phyloP scores from a whole-genome alignment of 495 filamentous ascomycete species.

The Antarctomyces pellizariae region DNA sequence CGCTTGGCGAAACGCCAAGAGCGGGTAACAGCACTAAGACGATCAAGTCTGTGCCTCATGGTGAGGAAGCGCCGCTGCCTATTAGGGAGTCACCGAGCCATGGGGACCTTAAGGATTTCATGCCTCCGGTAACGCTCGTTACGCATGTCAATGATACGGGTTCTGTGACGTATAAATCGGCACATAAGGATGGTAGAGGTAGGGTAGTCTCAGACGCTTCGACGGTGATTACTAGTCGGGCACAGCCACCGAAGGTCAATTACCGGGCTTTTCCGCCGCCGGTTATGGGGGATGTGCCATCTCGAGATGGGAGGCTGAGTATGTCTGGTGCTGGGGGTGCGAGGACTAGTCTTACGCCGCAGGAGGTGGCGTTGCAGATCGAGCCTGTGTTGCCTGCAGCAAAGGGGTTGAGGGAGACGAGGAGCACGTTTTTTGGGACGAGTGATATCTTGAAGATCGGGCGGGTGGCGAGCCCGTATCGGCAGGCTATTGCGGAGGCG shows the following conservation, averaged over 20 bases:
- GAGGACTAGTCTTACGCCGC: conserved; percentile 7
- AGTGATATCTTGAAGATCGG: conserved; percentile 2
- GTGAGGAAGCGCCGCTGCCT: too few species aligned
- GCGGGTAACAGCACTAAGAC: not conserved
- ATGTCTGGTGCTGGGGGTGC: conserved; percentile 2
- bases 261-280: too few species aligned
- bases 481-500: conserved; percentile 22
- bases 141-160: too few species aligned
- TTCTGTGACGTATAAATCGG: too few species aligned
- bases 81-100: too few species aligned
- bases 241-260: too few species aligned
- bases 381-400: conserved; percentile 5
- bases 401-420: conserved; percentile 12
- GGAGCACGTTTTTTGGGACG: conserved; percentile 10
- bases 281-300: too few species aligned
- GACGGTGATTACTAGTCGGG: too few species aligned
- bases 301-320: conserved; percentile 1
- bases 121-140: too few species aligned
- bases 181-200: too few species aligned
- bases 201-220: too few species aligned
- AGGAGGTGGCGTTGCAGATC: conserved; percentile 11
- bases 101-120: too few species aligned
- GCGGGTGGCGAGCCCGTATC: conserved; percentile 29
- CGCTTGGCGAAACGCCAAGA: conserved; percentile 2
- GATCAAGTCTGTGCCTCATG: conserved; percentile 1